Conservation (phyloP, 306 rosid genomes). For the Vigna radiata region DNA sequence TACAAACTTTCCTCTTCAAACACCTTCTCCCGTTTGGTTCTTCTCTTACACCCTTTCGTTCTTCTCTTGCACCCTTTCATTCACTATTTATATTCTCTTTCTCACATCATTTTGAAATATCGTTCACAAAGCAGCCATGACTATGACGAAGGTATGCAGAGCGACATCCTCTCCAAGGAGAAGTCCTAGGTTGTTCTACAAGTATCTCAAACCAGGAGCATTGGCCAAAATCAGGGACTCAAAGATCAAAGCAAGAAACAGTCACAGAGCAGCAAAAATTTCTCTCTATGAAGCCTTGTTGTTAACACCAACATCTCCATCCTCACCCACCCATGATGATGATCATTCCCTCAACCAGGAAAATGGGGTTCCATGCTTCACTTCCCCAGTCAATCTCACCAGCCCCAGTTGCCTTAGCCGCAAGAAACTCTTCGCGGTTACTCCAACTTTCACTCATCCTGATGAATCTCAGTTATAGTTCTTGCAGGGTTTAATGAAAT, state of each 20-base stretch:
- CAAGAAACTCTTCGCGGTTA: conserved; percentile 49
- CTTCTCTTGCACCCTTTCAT: neutral
- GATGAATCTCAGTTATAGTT: neutral
- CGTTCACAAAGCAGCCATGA: neutral
- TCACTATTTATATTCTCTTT: neutral
- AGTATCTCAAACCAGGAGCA: conserved; percentile 46
- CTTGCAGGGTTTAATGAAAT: neutral
- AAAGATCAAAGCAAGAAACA: neutral
- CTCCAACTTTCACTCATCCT: conserved; percentile 34
- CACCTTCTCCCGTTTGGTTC: neutral
- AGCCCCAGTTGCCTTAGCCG: conserved; percentile 43
- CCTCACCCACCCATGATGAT: neutral
- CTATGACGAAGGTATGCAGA: neutral
- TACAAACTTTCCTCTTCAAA: neutral
- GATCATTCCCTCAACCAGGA: neutral
- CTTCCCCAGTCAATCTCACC: neutral
- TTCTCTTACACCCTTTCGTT: neutral
- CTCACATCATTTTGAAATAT: neutral
- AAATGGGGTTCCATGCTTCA: conserved; percentile 46
- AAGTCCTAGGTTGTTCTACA: neutral
- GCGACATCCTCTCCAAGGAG: conserved; percentile 16
- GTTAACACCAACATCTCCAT: neutral
- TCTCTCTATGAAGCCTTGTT: neutral
- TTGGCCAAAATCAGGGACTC: conserved; percentile 20
- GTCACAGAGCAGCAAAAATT: too few relatives aligned